phyloP scores from a whole-genome alignment of 78 protist species.

The Planoprotostelium fungivorum region DNA sequence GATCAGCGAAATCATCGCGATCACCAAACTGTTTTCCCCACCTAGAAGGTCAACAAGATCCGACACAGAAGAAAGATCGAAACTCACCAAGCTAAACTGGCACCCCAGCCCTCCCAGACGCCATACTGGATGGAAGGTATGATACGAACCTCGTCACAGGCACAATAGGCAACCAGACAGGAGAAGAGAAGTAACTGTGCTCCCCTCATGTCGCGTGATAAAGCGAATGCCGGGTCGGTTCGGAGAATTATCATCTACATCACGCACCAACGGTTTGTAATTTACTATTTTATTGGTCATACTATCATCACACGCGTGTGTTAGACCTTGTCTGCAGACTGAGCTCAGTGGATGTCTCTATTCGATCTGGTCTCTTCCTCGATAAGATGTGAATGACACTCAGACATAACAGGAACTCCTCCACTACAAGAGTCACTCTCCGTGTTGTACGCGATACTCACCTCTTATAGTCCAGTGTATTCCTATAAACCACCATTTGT shows the following conservation, averaged over 20 bases:
- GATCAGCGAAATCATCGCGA: background rate
- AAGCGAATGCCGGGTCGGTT: too few species aligned
- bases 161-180: background rate
- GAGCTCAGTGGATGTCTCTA: too few species aligned
- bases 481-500: background rate
- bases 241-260: too few species aligned
- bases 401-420: background rate
- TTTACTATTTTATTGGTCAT: too few species aligned
- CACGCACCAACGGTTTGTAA: too few species aligned
- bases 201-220: too few species aligned
- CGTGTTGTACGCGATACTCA: background rate
- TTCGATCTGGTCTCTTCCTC: background rate
- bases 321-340: too few species aligned
- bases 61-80: background rate
- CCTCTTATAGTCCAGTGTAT: background rate
- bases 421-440: background rate
- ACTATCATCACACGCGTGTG: too few species aligned
- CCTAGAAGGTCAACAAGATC: background rate
- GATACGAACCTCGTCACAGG: background rate
- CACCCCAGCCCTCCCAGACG: background rate
- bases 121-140: background rate
- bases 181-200: too few species aligned
- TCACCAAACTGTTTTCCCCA: background rate
- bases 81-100: background rate
- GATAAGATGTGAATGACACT: background rate